Evolutionary conservation across 2,329 filamentous ascomycete species (phyloP).

Genomic region (Arthrinium puccinioides): DNA sequence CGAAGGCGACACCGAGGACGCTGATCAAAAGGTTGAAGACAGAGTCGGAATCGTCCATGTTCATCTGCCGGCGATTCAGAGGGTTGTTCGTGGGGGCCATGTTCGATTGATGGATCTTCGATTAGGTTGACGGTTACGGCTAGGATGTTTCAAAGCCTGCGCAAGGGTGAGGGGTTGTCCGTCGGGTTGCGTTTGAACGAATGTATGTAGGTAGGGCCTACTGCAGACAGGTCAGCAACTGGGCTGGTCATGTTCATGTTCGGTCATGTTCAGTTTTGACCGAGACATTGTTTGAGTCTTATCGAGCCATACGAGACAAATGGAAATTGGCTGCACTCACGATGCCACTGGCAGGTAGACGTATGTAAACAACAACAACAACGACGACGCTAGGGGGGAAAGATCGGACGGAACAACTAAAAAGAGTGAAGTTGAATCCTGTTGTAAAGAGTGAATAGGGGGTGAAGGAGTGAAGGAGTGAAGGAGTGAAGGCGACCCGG

Average conservation of each 20-base stretch:
- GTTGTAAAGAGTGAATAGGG: constrained; percentile 31
- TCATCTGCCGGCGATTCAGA: constrained; percentile 42
- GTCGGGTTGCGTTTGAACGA: too few species aligned
- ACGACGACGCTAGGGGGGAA: constrained; percentile 17
- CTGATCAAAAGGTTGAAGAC: constrained; percentile 73
- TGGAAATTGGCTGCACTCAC: too few species aligned
- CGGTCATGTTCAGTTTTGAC: too few species aligned
- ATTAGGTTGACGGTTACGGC: background rate
- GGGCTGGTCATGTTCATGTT: background rate
- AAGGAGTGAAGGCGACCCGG: constrained; percentile 19
- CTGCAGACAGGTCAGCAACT: background rate
- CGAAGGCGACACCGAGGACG: constrained; percentile 69
- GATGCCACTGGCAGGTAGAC: too few species aligned
- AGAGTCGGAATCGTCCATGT: constrained; percentile 45
- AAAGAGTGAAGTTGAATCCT: constrained; percentile 39
- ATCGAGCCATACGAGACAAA: too few species aligned
- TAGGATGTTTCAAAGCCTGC: constrained; percentile 14
- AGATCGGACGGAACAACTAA: constrained; percentile 38
- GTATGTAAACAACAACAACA: too few species aligned
- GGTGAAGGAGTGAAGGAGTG: constrained; percentile 8
- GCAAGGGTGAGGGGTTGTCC: constrained; percentile 9
- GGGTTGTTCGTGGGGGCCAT: constrained; percentile 31
- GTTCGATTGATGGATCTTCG: constrained; percentile 4
- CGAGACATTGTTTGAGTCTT: too few species aligned
- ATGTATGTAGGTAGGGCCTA: too few species aligned